Conservation (phyloP, 2,329 filamentous ascomycete genomes). For the Ophiostoma piceae region DNA sequence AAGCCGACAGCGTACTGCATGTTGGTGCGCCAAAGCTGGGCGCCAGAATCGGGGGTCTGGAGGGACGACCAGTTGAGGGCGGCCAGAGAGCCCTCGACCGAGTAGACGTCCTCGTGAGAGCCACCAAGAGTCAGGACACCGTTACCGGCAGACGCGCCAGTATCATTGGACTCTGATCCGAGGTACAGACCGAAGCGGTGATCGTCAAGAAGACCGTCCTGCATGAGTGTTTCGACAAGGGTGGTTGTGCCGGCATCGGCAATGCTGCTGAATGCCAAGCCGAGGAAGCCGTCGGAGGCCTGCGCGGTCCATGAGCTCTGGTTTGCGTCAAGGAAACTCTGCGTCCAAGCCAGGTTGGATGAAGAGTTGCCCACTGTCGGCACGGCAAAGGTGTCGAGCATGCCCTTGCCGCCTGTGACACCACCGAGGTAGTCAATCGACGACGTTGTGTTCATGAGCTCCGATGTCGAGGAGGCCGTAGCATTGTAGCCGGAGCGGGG, state of each 20-base stretch:
- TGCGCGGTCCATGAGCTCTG: not conserved
- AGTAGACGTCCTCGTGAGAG: not conserved
- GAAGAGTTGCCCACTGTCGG: not conserved
- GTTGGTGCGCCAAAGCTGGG: slow-evolving; percentile 11
- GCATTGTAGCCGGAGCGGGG: not conserved
- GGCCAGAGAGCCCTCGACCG: not conserved
- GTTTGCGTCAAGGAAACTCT: slow-evolving; percentile 6
- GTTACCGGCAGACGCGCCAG: not conserved
- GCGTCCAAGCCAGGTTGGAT: not conserved
- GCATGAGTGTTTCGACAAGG: slow-evolving; percentile 3
- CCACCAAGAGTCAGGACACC: not conserved
- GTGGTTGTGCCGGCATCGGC: slow-evolving; percentile 6
- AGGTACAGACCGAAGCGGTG: slow-evolving; percentile 2
- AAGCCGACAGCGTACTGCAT: not conserved
- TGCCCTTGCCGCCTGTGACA: not conserved
- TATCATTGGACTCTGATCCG: not conserved
- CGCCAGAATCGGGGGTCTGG: not conserved
- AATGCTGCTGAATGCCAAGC: slow-evolving; percentile 6
- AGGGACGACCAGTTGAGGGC: slow-evolving; percentile 6
- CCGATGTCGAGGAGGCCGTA: not conserved
- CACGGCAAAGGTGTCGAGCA: not conserved
- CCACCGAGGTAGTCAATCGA: slow-evolving; percentile 2
- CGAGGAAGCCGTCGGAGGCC: not conserved
- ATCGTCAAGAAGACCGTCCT: not conserved
- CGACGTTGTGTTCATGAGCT: not conserved